phyloP scores from a whole-genome alignment of 2,329 filamentous ascomycete species.

The Lasiodiplodia sp. region DNA sequence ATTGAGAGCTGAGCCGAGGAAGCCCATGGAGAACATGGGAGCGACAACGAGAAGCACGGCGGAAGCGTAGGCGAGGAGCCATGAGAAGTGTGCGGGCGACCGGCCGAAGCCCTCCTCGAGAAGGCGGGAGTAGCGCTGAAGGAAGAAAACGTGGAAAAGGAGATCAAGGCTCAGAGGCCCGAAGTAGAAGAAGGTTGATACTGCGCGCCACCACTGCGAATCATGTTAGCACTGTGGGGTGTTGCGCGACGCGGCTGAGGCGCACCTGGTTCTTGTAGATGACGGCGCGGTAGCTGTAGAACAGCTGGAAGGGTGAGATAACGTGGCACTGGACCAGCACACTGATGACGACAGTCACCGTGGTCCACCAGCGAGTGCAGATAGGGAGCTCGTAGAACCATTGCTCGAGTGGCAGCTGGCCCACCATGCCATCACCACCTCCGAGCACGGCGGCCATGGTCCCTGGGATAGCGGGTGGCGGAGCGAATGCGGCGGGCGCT shows the following conservation, averaged over 20 bases:
- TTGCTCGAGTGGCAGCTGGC: slow-evolving; percentile 82
- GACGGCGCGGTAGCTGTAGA: slow-evolving; percentile 93
- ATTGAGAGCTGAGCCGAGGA: slow-evolving; percentile 90
- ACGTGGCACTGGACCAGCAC: slow-evolving; percentile 92
- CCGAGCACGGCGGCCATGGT: slow-evolving; percentile 56
- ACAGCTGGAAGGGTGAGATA: slow-evolving; percentile 91
- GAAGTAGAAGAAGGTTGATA: slow-evolving; percentile 97
- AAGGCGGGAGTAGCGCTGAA: slow-evolving; percentile 93
- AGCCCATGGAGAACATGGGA: slow-evolving; percentile 88
- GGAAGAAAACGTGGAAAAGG: slow-evolving; percentile 97
- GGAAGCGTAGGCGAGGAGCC: slow-evolving; percentile 88
- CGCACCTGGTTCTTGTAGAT: slow-evolving; percentile 89
- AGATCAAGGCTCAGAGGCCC: slow-evolving; percentile 93
- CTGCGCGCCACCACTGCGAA: slow-evolving; percentile 88
- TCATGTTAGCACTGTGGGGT: not conserved
- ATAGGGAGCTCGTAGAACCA: slow-evolving; percentile 99
- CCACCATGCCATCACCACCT: slow-evolving; percentile 51
- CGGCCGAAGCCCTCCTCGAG: slow-evolving; percentile 94
- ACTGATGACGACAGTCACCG: slow-evolving; percentile 85
- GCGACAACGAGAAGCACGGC: slow-evolving; percentile 80
- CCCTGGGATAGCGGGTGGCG: slow-evolving; percentile 7
- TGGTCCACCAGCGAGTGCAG: slow-evolving; percentile 96
- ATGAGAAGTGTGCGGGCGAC: slow-evolving; percentile 92
- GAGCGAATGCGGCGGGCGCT: slow-evolving; percentile 2
- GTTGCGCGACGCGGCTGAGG: slow-evolving; percentile 24